phyloP scores from a whole-genome alignment of 2,329 filamentous ascomycete genomes.

The Fusarium fujikuroi region DNA sequence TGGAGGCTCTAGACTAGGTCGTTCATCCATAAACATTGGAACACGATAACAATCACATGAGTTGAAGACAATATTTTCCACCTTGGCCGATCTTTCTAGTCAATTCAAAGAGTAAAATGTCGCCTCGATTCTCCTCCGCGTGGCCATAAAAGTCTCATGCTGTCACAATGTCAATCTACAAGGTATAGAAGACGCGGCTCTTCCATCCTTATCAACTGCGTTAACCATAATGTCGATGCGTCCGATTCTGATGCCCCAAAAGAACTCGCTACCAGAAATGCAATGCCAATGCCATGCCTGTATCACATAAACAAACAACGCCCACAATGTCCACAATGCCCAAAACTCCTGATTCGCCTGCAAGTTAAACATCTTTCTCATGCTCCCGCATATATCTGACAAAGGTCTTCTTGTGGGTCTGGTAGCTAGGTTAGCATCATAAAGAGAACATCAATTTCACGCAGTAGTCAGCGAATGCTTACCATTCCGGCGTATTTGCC shows the following conservation, averaged over 20 bases:
- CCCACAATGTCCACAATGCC: slow-evolving; percentile 8
- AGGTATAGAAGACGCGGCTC: neutral
- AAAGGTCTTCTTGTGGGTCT: slow-evolving; percentile 96
- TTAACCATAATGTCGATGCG: neutral
- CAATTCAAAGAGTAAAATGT: neutral
- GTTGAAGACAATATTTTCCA: neutral
- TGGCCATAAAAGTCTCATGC: slow-evolving; percentile 1
- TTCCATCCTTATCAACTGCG: slow-evolving; percentile 1
- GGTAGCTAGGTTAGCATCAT: slow-evolving; percentile 19
- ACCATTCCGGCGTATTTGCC: slow-evolving; percentile 91
- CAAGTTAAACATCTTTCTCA: slow-evolving; percentile 61
- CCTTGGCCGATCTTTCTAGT: neutral
- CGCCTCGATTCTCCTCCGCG: neutral
- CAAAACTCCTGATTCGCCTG: slow-evolving; percentile 8
- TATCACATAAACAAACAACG: slow-evolving; percentile 18
- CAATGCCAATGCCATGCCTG: slow-evolving; percentile 26
- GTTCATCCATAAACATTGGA: neutral
- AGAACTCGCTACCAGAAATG: slow-evolving; percentile 28
- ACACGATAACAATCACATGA: neutral
- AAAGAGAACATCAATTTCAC: neutral
- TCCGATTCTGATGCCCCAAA: slow-evolving; percentile 12
- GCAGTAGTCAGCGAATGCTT: slow-evolving; percentile 49
- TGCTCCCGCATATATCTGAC: slow-evolving; percentile 92
- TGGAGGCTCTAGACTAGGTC: neutral
- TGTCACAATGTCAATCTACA: slow-evolving; percentile 3